Evolutionary conservation across 179 eudicot genomes (phyloP), one percentile per base, ranked within the genome.

Genomic region (Actinidia chinensis): DNA sequence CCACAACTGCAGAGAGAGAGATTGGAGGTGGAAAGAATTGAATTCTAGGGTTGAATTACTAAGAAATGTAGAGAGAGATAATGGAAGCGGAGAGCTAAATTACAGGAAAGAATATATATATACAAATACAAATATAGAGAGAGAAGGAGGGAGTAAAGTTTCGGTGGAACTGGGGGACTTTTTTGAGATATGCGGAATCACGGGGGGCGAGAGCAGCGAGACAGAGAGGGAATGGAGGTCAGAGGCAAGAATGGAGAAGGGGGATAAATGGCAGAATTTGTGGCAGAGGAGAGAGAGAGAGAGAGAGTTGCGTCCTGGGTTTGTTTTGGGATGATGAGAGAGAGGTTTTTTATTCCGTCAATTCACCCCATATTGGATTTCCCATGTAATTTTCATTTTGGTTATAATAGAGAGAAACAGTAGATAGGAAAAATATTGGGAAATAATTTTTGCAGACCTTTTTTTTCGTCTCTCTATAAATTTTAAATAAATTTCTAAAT

Each of bases 221-320:
- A 68, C 51, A 44, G 51, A 66, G 68, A 64, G 54, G 15, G 23
- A 69, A 50, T 50, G 22, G 44, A 20, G 50, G 46, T 44, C 20
- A 23, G 18, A 11, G 60, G 74, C n/a, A 15, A 18, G 22, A 52
- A 17, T 28, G 47, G 61, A 8, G 61, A 17, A 7, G 23, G 61
- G 61, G 9, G 22, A 51, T 44, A 71, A 9, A 72, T 72, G 17
- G 48, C 63, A 6, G 23, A 18, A 72, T 28, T 72, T 54, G 18
- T 18, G 75, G 23, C 44, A 6, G 46, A 46, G n/a, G 67, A 28
- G 65, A 54, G 46, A 33, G 73, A 33, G 74, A 36, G 67, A 9
- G 59, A 25, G 60, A 52, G 50, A 15, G 65, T 52, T 54, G 60
- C 47, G 75, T 72, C 40, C 64, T 40, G 64, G 59, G 64, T 18